Evolutionary conservation across 139 green algal species (phyloP).

Genomic region (Chlorella sorokiniana): DNA sequence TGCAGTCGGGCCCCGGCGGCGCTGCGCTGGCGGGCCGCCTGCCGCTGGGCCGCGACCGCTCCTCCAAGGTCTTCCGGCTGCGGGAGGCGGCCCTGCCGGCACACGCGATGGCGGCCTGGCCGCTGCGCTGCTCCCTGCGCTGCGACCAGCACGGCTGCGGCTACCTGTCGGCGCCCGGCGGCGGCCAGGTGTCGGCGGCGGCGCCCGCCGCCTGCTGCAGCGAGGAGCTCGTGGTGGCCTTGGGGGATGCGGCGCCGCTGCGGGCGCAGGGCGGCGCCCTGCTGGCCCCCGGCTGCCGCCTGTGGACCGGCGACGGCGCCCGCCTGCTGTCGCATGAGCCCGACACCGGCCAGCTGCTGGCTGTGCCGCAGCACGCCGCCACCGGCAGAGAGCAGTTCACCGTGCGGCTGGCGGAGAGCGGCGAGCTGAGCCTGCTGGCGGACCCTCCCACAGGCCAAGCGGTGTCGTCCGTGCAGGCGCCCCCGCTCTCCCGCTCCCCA

Average conservation of each 20-base stretch:
- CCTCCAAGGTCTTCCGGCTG: constrained; percentile 30
- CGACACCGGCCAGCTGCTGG: constrained; percentile 19
- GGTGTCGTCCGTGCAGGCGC: neutral
- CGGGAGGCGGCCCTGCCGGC: constrained; percentile 8
- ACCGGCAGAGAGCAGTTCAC: constrained; percentile 24
- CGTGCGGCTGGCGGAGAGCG: neutral
- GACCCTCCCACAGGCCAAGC: neutral
- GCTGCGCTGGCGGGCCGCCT: neutral
- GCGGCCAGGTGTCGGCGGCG: neutral
- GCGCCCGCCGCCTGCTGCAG: constrained; percentile 34
- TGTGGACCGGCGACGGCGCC: constrained; percentile 1
- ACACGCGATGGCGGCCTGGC: constrained; percentile 27
- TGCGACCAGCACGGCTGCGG: neutral
- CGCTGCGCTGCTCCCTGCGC: constrained; percentile 6
- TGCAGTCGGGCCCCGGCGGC: neutral
- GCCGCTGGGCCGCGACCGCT: constrained; percentile 12
- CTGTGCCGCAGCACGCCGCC: constrained; percentile 1
- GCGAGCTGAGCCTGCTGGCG: neutral
- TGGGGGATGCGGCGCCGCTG: neutral
- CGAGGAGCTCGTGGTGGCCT: constrained; percentile 37
- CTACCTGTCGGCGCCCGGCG: constrained; percentile 26
- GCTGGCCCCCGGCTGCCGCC: neutral
- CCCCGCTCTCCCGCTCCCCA: neutral
- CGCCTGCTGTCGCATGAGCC: constrained; percentile 11
- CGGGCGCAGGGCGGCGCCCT: neutral